Evolutionary conservation across 176 grass and related monocot genomes (phyloP).

Genomic region (Panicum miliaceum): DNA sequence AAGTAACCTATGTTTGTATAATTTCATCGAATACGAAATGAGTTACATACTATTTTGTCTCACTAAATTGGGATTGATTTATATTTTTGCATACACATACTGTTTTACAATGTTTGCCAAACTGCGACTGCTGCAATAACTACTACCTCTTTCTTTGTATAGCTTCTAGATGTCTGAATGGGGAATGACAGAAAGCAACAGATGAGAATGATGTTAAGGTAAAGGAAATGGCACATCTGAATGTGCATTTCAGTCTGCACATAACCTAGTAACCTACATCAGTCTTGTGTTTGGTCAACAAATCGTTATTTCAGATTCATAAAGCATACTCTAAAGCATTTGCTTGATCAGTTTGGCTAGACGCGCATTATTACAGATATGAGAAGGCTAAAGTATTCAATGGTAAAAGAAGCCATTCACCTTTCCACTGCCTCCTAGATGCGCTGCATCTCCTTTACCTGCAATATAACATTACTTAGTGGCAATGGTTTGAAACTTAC

Average conservation of each 20-base stretch:
- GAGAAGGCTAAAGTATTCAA: neutral
- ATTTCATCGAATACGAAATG: no score
- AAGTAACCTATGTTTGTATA: no score
- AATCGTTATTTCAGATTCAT: neutral
- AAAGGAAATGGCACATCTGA: neutral
- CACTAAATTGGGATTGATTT: no score
- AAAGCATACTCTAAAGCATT: neutral
- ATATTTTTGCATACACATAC: no score
- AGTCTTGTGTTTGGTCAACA: constrained; percentile 2
- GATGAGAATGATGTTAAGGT: constrained; percentile 17
- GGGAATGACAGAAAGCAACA: constrained; percentile 31
- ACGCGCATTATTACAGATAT: neutral
- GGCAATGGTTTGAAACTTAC: neutral
- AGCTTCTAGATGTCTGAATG: constrained; percentile 47
- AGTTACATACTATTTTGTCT: no score
- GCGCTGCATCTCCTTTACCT: constrained; percentile 50
- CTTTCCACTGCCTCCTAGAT: constrained; percentile 30
- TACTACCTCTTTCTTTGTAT: constrained; percentile 72
- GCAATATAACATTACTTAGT: constrained; percentile 7
- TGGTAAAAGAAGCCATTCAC: constrained; percentile 23
- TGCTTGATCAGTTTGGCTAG: neutral
- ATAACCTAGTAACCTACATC: neutral
- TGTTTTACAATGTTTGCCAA: no score
- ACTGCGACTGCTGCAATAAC: no score
- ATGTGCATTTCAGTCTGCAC: neutral